Evolutionary conservation across 805 yeast species (phyloP).

Genomic region (Yarrowia sp.): DNA sequence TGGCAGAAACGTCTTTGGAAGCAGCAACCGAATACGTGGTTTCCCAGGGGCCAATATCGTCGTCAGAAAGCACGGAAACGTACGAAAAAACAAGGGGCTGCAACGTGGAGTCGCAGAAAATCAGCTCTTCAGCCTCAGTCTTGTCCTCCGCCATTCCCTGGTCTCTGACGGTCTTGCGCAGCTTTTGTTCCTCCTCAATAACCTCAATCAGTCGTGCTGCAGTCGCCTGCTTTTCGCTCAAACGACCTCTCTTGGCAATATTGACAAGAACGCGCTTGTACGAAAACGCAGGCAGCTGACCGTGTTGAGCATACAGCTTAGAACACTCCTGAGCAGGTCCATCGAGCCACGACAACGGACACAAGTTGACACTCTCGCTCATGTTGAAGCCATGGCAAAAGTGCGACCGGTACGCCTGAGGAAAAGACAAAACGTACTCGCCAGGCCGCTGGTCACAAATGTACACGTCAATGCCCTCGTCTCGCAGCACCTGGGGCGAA

Average conservation of each 20-base stretch:
- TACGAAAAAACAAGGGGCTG: neutral
- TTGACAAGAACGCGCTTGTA: constrained; percentile 34
- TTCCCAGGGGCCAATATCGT: neutral
- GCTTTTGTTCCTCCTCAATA: neutral
- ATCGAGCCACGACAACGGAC: constrained; percentile 39
- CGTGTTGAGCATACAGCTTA: constrained; percentile 31
- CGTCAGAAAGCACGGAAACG: neutral
- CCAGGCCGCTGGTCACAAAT: constrained; percentile 72
- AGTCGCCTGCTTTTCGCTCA: neutral
- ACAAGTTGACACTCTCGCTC: constrained; percentile 38
- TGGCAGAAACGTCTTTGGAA: neutral
- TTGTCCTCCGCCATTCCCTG: neutral
- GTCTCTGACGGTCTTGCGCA: neutral
- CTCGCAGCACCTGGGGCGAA: constrained; percentile 54
- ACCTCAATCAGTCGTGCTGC: neutral
- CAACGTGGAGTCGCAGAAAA: neutral
- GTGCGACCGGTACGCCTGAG: constrained; percentile 83
- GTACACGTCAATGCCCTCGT: constrained; percentile 45
- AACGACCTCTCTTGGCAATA: constrained; percentile 20
- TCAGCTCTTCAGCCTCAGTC: neutral
- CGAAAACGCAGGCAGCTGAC: constrained; percentile 38
- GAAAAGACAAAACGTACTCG: constrained; percentile 78
- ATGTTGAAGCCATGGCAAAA: constrained; percentile 77
- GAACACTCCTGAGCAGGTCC: constrained; percentile 34
- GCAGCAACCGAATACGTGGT: neutral